Percentiles rank a stretch among this genome's conserved stretches.
phyloP scores from a whole-genome alignment of 305 asterid species.

The Solanum aculeatissimum region DNA sequence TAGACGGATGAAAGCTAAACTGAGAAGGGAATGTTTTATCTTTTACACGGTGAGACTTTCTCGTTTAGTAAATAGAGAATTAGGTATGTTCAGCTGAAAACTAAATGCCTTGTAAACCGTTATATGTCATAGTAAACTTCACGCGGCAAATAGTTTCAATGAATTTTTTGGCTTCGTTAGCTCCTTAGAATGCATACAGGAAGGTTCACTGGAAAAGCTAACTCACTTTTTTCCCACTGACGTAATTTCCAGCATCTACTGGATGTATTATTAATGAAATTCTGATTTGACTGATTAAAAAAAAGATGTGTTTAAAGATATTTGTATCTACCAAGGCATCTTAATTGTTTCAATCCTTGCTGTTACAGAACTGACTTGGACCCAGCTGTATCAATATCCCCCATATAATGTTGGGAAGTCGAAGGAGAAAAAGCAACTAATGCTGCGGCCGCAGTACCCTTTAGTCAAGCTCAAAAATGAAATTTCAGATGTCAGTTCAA shows the following conservation, averaged over 20 bases:
- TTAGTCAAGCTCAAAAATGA: conserved; percentile 17
- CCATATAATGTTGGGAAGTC: conserved; percentile 6
- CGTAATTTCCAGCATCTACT: neutral
- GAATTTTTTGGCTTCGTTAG: neutral
- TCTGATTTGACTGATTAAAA: neutral
- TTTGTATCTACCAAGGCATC: neutral
- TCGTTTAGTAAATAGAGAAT: neutral
- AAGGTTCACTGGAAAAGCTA: neutral
- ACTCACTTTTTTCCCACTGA: neutral
- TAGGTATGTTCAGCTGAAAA: neutral
- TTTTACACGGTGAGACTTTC: neutral
- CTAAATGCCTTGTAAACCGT: neutral
- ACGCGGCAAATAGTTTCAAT: neutral
- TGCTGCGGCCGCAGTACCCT: conserved; percentile 73
- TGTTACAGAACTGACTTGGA: conserved; percentile 31
- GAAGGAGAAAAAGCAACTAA: conserved; percentile 22
- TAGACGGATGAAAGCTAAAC: neutral
- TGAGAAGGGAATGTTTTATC: neutral
- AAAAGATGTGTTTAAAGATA: neutral
- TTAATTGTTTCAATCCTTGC: neutral
- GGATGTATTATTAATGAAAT: neutral
- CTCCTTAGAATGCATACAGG: neutral
- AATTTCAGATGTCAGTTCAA: conserved; percentile 18
- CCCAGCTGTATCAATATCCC: conserved; percentile 27
- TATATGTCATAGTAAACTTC: neutral